These are phyloP conservation scores for Aurantiochytrium sp. DNA, from an alignment of 108 stramenopile genomes.

Conservation along the genomic window DNA sequence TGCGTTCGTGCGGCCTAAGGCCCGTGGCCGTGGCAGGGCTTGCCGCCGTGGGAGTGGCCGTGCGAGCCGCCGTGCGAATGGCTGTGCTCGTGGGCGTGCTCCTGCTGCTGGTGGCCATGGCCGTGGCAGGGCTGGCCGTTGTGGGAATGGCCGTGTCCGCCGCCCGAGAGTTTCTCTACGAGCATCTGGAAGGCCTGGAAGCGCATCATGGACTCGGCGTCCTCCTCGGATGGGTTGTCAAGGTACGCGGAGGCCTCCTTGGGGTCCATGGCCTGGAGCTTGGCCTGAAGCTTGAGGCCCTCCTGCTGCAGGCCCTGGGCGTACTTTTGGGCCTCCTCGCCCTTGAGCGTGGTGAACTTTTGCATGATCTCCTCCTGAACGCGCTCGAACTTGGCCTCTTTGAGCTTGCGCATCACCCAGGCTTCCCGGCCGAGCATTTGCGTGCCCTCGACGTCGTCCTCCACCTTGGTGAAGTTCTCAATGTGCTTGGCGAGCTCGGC, in stretches of 20 bases:
- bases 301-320: not conserved
- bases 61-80: conserved; percentile 5
- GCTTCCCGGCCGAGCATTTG: not conserved
- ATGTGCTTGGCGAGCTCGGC: not conserved
- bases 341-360: not conserved
- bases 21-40: conserved; percentile 25
- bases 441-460: not conserved
- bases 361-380: not conserved
- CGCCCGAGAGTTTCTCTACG: not conserved
- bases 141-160: conserved; percentile 7
- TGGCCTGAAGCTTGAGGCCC: not conserved
- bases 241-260: not conserved
- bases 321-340: not conserved
- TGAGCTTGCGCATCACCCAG: not conserved
- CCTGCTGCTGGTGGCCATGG: not conserved
- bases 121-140: conserved; percentile 13
- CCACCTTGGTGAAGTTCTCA: not conserved
- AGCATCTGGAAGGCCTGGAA: conserved; percentile 1
- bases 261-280: not conserved
- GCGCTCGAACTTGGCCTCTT: not conserved
- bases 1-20: too few relatives aligned
- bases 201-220: not conserved
- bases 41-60: conserved; percentile 3
- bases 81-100: not conserved
- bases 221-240: not conserved